Evolutionary conservation across 75 land plant genomes (phyloP).

Genomic region (Picea sitchensis): DNA sequence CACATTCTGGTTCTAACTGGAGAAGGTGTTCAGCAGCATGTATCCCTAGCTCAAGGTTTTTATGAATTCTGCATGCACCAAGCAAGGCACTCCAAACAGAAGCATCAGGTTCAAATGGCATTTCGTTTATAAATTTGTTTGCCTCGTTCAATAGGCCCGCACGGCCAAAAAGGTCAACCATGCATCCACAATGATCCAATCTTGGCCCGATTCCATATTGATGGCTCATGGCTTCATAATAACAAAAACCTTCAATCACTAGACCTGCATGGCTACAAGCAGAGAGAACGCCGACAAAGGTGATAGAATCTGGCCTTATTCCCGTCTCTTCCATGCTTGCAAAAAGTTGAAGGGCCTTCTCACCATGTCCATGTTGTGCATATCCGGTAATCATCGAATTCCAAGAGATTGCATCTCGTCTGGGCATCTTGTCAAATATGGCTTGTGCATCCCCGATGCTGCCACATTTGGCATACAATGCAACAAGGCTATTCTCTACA

Average conservation of each 20-base stretch:
- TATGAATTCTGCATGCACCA: slow-evolving; percentile 20
- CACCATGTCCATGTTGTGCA: slow-evolving; percentile 12
- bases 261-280: slow-evolving; percentile 11
- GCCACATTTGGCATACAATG: not conserved
- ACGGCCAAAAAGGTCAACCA: slow-evolving; percentile 24
- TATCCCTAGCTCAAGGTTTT: slow-evolving; percentile 10
- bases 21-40: slow-evolving; percentile 7
- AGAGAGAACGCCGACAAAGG: not conserved
- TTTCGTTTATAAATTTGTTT: slow-evolving; percentile 7
- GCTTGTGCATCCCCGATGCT: not conserved
- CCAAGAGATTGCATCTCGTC: slow-evolving; percentile 9
- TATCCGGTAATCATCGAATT: slow-evolving; percentile 14
- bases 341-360: slow-evolving; percentile 8
- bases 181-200: slow-evolving; percentile 10
- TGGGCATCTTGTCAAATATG: slow-evolving; percentile 7
- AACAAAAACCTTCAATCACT: slow-evolving; percentile 5
- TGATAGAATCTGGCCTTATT: slow-evolving; percentile 12
- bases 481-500: not conserved
- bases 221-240: slow-evolving; percentile 9
- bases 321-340: slow-evolving; percentile 8
- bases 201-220: slow-evolving; percentile 4
- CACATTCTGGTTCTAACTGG: not conserved
- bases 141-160: slow-evolving; percentile 5
- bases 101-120: too few species aligned
- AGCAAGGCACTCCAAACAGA: too few species aligned